Evolutionary conservation across 371 early-diverging fungal species (phyloP), one percentile per base, ranked within the genome.

Genomic region (Umbelopsis sp.): DNA sequence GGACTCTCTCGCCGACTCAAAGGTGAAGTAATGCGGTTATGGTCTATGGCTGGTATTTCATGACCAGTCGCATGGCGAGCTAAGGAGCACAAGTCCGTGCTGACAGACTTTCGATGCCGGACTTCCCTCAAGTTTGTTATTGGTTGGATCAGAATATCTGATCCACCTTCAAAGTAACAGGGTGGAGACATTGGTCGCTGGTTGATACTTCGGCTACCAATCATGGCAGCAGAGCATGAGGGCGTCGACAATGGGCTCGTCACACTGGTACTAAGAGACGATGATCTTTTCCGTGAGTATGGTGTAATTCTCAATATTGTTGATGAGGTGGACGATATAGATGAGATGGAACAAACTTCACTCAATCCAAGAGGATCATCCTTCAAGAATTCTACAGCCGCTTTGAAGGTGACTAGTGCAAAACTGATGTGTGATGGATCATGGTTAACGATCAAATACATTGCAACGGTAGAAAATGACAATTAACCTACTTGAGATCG

Each of bases 321-420:
- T 4, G 76, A 76, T 6, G 67, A 63, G 9, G 66, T 69, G 3
- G 79, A 75, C 20, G 66, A 37, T 11, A 69, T 65, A 20, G 81
- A 74, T 65, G 71, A 50, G 18, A 52, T 70, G 1, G 79, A 79
- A n/a, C 70, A 70, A 22, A 70, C 73, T 45, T 81, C 80, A 24
- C 72, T 63, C 2, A 88, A 45, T 7, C 79, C 77, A 16, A 88
- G 70, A 2, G 88, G 88, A 66, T 88, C 88, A 2, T 76, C 80
- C 70, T 85, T 87, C 24, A 88, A 69, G 62, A 85, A 88, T 63
- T 85, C 82, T 44, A 81, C 73, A 3, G 87, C 80, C 0, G 85
- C 76, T 63, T 85, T 84, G 64, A 87, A 72, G 0, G 88, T 87
- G 29, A 82, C 81, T 41, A 86, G 67, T 8, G 82, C 87, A 67